Conservation (phyloP, 352 stramenopile genomes). For the Globisporangium iwayamae region DNA sequence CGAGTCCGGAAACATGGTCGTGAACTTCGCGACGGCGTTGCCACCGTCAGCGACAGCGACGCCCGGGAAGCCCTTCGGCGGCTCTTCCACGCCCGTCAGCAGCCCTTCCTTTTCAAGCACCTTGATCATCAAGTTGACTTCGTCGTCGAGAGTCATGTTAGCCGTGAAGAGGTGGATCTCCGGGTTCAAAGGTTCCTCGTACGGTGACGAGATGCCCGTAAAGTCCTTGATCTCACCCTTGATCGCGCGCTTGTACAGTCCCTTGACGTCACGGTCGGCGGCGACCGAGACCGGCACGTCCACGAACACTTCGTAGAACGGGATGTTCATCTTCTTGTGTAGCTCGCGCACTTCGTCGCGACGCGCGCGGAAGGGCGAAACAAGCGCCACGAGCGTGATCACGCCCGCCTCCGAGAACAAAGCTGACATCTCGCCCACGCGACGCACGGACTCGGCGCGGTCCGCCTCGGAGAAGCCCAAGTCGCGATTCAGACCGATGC, state of each 20-base stretch:
- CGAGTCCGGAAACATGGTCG: slow-evolving; percentile 50
- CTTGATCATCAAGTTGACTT: slow-evolving; percentile 61
- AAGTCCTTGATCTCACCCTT: slow-evolving; percentile 98
- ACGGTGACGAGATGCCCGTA: slow-evolving; percentile 98
- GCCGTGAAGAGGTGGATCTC: slow-evolving; percentile 96
- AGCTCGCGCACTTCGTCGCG: slow-evolving; percentile 93
- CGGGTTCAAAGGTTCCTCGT: slow-evolving; percentile 92
- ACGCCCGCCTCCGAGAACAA: slow-evolving; percentile 96
- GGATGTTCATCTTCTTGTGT: slow-evolving; percentile 90
- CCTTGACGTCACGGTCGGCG: slow-evolving; percentile 97
- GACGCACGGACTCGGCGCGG: slow-evolving; percentile 94
- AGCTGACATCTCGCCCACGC: slow-evolving; percentile 95
- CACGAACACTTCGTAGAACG: slow-evolving; percentile 99
- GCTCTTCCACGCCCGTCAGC: slow-evolving; percentile 52
- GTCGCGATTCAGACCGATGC: slow-evolving; percentile 97
- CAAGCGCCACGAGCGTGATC: slow-evolving; percentile 97
- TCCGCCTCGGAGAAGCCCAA: slow-evolving; percentile 95
- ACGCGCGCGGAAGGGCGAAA: slow-evolving; percentile 94
- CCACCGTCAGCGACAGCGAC: slow-evolving; percentile 87
- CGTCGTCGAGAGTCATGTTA: slow-evolving; percentile 91
- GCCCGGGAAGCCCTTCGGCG: slow-evolving; percentile 58
- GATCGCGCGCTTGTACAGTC: slow-evolving; percentile 91
- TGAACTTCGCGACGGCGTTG: slow-evolving; percentile 66
- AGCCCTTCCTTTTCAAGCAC: slow-evolving; percentile 60
- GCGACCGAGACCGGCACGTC: slow-evolving; percentile 96